A percentile compares a stretch with the other conserved stretches of the same genome.
Conservation (phyloP, 129 eudicot genomes). For the Flaveria bidentis region DNA sequence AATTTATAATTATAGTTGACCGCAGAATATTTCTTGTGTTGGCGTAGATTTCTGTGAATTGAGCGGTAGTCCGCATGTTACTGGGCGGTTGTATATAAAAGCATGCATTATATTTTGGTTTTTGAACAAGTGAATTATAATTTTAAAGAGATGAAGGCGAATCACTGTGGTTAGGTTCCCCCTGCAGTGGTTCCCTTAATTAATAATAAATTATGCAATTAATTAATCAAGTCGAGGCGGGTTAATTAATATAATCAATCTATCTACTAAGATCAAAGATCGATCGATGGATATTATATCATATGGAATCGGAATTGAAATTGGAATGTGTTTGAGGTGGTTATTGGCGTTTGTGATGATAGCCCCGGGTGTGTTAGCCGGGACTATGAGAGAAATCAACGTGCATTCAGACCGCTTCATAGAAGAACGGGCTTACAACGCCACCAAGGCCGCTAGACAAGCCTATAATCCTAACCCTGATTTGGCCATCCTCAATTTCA, state of each 20-base stretch:
- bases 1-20: too few species aligned
- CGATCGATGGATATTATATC: too few species aligned
- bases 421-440: conserved; percentile 34
- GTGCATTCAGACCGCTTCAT: conserved; percentile 37
- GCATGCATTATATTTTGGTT: not conserved
- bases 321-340: conserved; percentile 16
- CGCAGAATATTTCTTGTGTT: too few species aligned
- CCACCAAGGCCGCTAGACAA: conserved; percentile 23
- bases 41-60: too few species aligned
- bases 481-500: conserved; percentile 33
- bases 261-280: too few species aligned
- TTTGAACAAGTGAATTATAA: not conserved
- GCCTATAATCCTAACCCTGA: conserved; percentile 51
- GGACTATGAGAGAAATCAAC: conserved; percentile 17
- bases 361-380: conserved; percentile 30
- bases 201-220: too few species aligned
- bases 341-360: conserved; percentile 34
- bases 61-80: too few species aligned
- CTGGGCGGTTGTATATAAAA: too few species aligned
- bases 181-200: conserved; percentile 43
- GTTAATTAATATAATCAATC: too few species aligned
- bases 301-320: too few species aligned
- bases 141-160: conserved; percentile 33
- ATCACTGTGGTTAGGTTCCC: conserved; percentile 41
- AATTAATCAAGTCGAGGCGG: too few species aligned